phyloP scores from a whole-genome alignment of 2,329 filamentous ascomycete species.

The Sporothrix pseudoabietina region DNA sequence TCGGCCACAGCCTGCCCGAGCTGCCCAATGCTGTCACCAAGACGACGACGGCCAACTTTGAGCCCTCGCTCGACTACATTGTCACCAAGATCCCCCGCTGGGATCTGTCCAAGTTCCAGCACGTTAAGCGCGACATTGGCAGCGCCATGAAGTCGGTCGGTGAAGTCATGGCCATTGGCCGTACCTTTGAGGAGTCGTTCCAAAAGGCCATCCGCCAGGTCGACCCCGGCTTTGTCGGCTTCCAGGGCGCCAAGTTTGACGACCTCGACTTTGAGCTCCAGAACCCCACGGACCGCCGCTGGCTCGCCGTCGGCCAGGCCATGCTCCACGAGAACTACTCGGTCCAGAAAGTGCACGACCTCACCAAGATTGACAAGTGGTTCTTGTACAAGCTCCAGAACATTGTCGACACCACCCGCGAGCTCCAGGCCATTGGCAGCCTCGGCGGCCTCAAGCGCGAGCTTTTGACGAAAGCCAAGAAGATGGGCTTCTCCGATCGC shows the following conservation, averaged over 20 bases:
- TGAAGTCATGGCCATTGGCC: slow-evolving; percentile 98
- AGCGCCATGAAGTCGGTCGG: slow-evolving; percentile 99
- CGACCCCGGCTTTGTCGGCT: slow-evolving; percentile 86
- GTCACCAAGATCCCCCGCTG: slow-evolving; percentile 98
- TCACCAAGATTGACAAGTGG: slow-evolving; percentile 99
- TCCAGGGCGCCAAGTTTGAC: slow-evolving; percentile 94
- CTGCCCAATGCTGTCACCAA: slow-evolving; percentile 97
- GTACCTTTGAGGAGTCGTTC: slow-evolving; percentile 98
- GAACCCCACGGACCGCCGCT: slow-evolving; percentile 94
- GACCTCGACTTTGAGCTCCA: slow-evolving; percentile 85
- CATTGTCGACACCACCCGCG: slow-evolving; percentile 85
- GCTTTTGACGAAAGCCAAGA: slow-evolving; percentile 88
- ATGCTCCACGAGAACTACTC: slow-evolving; percentile 97
- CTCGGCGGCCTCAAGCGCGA: slow-evolving; percentile 86
- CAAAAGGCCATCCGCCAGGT: slow-evolving; percentile 98
- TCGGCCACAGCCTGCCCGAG: slow-evolving; percentile 92
- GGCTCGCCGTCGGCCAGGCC: slow-evolving; percentile 95
- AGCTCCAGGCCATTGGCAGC: slow-evolving; percentile 81
- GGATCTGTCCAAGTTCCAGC: slow-evolving; percentile 98
- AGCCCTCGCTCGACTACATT: slow-evolving; percentile 95
- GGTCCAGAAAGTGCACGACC: slow-evolving; percentile 85
- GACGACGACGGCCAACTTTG: slow-evolving; percentile 98
- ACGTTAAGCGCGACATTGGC: slow-evolving; percentile 95
- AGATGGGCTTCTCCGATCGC: slow-evolving; percentile 94
- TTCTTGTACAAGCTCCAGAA: slow-evolving; percentile 98